Evolutionary conservation across 169 alveolate genomes (phyloP).

Genomic region (Plasmodium yoelii): DNA sequence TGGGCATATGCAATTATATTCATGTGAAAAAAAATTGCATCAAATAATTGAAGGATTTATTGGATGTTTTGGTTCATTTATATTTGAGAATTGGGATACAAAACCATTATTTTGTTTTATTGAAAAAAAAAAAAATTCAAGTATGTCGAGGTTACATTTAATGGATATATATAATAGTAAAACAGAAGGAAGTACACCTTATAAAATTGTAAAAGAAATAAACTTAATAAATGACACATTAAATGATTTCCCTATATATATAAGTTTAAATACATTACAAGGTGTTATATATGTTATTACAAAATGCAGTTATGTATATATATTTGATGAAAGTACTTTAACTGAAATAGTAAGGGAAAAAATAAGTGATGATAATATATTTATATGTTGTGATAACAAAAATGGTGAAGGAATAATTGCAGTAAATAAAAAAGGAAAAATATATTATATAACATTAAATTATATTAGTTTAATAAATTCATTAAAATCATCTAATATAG

Average conservation of each 20-base stretch:
- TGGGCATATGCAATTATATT: constrained; percentile 95
- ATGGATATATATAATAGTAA: constrained; percentile 92
- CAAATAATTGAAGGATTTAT: constrained; percentile 96
- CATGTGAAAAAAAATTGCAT: constrained; percentile 93
- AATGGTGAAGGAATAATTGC: constrained; percentile 76
- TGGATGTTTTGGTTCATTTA: constrained; percentile 94
- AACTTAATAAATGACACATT: constrained; percentile 73
- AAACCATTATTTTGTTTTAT: constrained; percentile 91
- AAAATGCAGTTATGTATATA: constrained; percentile 82
- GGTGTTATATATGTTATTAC: constrained; percentile 89
- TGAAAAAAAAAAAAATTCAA: constrained; percentile 94
- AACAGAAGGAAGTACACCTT: constrained; percentile 71
- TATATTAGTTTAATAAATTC: constrained; percentile 32
- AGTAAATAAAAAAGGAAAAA: constrained; percentile 74
- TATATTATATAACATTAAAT: constrained; percentile 62
- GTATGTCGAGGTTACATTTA: constrained; percentile 91
- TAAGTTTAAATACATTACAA: constrained; percentile 86
- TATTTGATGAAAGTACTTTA: constrained; percentile 82
- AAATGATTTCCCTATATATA: constrained; percentile 86
- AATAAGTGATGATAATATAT: constrained; percentile 75
- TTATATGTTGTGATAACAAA: constrained; percentile 73
- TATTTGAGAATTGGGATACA: constrained; percentile 84
- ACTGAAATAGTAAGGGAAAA: constrained; percentile 54
- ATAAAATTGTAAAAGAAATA: constrained; percentile 81
- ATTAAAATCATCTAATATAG: constrained; percentile 55